Conservation (phyloP, 2,329 filamentous ascomycete genomes). For the Nemania sp. region DNA sequence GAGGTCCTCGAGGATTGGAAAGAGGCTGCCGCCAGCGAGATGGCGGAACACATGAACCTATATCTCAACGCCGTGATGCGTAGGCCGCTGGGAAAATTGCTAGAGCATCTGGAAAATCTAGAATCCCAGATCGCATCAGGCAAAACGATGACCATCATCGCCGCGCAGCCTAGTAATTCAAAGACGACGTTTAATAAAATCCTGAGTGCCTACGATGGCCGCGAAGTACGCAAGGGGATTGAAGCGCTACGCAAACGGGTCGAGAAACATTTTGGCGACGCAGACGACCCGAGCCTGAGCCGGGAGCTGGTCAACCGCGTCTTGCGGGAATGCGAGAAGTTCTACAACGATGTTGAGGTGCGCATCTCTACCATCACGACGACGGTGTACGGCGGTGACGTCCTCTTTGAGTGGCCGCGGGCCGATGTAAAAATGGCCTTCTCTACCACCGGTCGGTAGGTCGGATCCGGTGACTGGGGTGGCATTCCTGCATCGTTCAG, state of each 20-base stretch:
- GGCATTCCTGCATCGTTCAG: slow-evolving; percentile 20
- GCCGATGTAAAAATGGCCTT: slow-evolving; percentile 66
- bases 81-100: slow-evolving; percentile 83
- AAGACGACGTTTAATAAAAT: slow-evolving; percentile 86
- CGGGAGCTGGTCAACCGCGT: slow-evolving; percentile 62
- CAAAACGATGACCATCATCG: slow-evolving; percentile 66
- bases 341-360: slow-evolving; percentile 65
- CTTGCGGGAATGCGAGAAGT: slow-evolving; percentile 63
- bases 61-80: slow-evolving; percentile 90
- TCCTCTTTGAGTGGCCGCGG: slow-evolving; percentile 69
- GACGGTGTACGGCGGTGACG: slow-evolving; percentile 67
- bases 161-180: slow-evolving; percentile 80
- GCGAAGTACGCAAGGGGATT: slow-evolving; percentile 87
- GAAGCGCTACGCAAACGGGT: slow-evolving; percentile 87
- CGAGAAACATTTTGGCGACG: slow-evolving; percentile 96
- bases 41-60: slow-evolving; percentile 82
- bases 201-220: slow-evolving; percentile 76
- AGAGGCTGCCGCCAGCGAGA: slow-evolving; percentile 74
- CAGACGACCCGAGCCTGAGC: slow-evolving; percentile 72
- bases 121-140: slow-evolving; percentile 70
- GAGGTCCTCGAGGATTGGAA: slow-evolving; percentile 83
- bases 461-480: slow-evolving; percentile 36
- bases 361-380: slow-evolving; percentile 64
- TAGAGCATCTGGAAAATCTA: slow-evolving; percentile 90
- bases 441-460: slow-evolving; percentile 40